Base-by-base conservation (phyloP, 257 asterid genomes). In the Rehmannia glutinosa region DNA sequence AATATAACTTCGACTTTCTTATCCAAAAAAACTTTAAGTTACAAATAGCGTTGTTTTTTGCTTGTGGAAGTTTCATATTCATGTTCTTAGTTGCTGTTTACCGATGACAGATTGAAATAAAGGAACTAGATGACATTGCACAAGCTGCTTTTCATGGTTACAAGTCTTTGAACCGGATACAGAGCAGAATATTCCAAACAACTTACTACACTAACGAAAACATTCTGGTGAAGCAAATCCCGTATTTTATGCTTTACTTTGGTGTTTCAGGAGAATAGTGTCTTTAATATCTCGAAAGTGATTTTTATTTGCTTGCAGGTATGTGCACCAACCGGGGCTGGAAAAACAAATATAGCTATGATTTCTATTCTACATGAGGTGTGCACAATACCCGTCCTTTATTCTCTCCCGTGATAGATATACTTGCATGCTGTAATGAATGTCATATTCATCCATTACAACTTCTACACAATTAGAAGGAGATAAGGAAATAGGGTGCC, bases 301-400 rank as follows among this genome's bases (percentile, higher is more conserved):
- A 72, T 57, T 55, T 73, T 75, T 17, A 63, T 79, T 71, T 64
- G 32, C 59, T 73, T 73, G 65, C 78, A 93, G 97, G 99, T 93
- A 66, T 93, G 99, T 81, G 99, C 99, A 19, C 99, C 99, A 51
- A 93, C 99, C 59, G 99, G 97, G 53, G 99, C 99, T 74, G 99
- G 99, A 36, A 93, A 93, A 80, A 93, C 99, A 60, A 93, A 93
- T 68, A 93, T 93, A 68, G 99, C 99, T 35, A 90, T 93, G 99
- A 82, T 93, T 65, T 68, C 99, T 73, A 73, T 93, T 76, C 82
- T 93, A 52, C 97, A 90, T 6, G 99, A 93, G 96, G 99, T 90
- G 68, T 75, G 73, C 43, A 66, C 30, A 1, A 35, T 55, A 27
- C 24, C 11, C 45, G 12, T 60, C 27, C 45, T 58, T 45, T 49